Base-by-base conservation (phyloP, 129 eudicot genomes). In the Flaveria bidentis region DNA sequence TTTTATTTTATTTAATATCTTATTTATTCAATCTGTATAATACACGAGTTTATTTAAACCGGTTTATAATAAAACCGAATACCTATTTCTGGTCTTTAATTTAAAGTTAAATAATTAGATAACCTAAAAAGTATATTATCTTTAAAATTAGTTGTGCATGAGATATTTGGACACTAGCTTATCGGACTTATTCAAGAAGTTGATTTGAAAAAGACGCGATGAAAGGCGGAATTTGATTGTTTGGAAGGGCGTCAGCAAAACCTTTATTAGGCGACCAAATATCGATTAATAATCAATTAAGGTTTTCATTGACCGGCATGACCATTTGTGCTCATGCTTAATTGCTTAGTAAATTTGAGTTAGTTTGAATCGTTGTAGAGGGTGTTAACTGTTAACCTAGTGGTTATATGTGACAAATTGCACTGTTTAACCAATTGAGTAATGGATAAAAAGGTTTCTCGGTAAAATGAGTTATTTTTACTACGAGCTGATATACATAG, bases 161-260 rank as follows among this genome's bases (percentile, higher is more conserved):
- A 52, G 5, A 6, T 52, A 52, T 52, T 52, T 52, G 58, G 58
- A 52, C 58, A 52, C 23, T 6, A 52, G 23, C 58, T 13, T 46
- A 22, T 47, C 36, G 74, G 41, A 5, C 12, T 1, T 69, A 20
- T 46, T 18, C 16, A 52, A 52, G 76, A 71, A 53, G 63, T 51
- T 52, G 66, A 56, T 60, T 49, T 49, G 79, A 75, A 64, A 75
- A 64, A 1, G 79, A 75, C 64, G 5, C 46, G 11, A 13, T 75
- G 79, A 75, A 75, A 75, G 79, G 79, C 5, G 47, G 72, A 36
- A 49, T 75, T 49, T 75, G 79, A 49, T 33, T 49, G 17, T 18
- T 75, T 62, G 79, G 51, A 26, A 49, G 23, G 53, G n/a, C 30
- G 49, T 36, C 65, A 72, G 41, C 41, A 36, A 36, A 36, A 36